Evolutionary conservation across 208 protist genomes (phyloP).

Genomic region (Wallacemonas rigidus): DNA sequence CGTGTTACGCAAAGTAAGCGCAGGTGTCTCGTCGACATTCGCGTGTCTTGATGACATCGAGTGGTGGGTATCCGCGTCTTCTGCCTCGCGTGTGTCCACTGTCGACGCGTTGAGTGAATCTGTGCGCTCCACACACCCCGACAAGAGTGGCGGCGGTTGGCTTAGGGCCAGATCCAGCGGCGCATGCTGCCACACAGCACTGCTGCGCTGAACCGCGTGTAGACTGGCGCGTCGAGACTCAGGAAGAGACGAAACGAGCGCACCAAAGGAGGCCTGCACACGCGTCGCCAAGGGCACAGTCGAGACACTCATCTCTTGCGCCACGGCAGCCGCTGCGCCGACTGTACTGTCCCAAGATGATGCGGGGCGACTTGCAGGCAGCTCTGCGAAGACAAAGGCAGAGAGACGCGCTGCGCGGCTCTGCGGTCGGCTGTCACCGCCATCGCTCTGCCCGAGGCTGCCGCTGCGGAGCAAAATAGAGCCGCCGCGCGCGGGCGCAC

Average conservation of each 20-base stretch:
- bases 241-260: neutral
- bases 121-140: no score
- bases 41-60: no score
- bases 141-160: no score
- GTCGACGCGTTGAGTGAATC: no score
- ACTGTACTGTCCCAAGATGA: neutral
- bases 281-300: neutral
- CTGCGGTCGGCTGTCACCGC: conserved; percentile 1
- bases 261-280: conserved; percentile 1
- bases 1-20: no score
- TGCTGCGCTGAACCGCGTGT: neutral
- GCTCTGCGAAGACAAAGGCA: neutral
- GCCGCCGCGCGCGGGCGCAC: neutral
- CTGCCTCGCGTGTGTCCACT: no score
- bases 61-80: no score
- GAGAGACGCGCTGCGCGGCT: neutral
- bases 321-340: neutral
- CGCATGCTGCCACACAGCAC: neutral
- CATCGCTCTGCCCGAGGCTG: neutral
- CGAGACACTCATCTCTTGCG: neutral
- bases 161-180: conserved; percentile 16
- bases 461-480: conserved; percentile 7
- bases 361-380: neutral
- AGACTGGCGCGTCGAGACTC: neutral
- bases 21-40: no score